A percentile compares a stretch with the other conserved stretches of the same genome.
These are phyloP conservation scores for Pythium rishiriense DNA, from an alignment of 352 stramenopile species.

Conservation along the genomic window DNA sequence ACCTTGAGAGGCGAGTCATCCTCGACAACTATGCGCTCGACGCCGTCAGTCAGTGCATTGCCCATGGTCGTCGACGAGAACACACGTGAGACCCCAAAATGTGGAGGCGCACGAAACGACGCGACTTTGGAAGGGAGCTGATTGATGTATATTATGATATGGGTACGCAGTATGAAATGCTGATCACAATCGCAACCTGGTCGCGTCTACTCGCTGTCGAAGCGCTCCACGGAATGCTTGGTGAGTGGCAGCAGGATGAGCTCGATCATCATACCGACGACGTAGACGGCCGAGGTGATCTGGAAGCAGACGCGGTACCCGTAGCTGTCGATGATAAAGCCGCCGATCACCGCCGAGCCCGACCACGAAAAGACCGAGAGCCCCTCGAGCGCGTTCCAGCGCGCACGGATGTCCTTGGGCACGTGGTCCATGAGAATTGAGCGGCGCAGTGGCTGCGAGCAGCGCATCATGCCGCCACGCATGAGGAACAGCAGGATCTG, in stretches of 20 bases:
- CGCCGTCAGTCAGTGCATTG: slow-evolving; percentile 26
- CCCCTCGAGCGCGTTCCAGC: slow-evolving; percentile 78
- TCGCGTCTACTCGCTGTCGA: slow-evolving; percentile 23
- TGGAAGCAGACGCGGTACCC: slow-evolving; percentile 80
- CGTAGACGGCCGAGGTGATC: slow-evolving; percentile 78
- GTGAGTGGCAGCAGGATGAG: slow-evolving; percentile 70
- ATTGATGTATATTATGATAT: slow-evolving; percentile 14
- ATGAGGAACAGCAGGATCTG: slow-evolving; percentile 77
- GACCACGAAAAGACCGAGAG: slow-evolving; percentile 83
- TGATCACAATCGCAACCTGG: background rate
- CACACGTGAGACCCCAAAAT: too few relatives aligned
- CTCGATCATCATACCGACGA: slow-evolving; percentile 54
- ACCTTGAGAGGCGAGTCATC: slow-evolving; percentile 26
- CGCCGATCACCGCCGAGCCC: slow-evolving; percentile 72
- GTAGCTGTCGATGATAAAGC: slow-evolving; percentile 76
- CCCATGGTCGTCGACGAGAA: slow-evolving; percentile 27
- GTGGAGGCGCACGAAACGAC: background rate
- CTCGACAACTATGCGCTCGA: slow-evolving; percentile 27
- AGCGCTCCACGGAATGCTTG: slow-evolving; percentile 51
- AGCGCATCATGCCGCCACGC: slow-evolving; percentile 82
- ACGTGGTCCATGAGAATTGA: slow-evolving; percentile 86
- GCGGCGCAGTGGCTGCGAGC: slow-evolving; percentile 76
- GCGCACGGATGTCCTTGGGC: slow-evolving; percentile 64
- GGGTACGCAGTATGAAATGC: slow-evolving; percentile 18
- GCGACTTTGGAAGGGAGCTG: too few relatives aligned